Percentiles rank a stretch among this genome's conserved stretches.
phyloP scores from a whole-genome alignment of 192 early-diverging fungal genomes.

The Coemansia biformis region DNA sequence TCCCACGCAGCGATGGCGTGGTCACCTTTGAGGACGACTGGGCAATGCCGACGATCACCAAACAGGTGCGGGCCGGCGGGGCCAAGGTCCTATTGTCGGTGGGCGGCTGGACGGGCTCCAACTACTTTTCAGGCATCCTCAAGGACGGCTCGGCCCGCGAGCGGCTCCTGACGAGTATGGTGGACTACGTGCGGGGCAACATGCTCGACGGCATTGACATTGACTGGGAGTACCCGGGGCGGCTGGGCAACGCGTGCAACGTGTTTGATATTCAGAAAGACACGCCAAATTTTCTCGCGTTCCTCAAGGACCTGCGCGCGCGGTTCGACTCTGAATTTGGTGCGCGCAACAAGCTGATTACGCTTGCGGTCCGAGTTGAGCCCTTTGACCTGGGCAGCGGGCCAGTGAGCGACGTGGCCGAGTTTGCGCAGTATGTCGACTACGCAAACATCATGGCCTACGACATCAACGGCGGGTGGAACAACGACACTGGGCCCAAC shows the following conservation, averaged over 20 bases:
- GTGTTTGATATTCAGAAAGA: conserved; percentile 53
- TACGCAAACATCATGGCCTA: conserved; percentile 68
- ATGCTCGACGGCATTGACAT: conserved; percentile 61
- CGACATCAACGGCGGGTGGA: conserved; percentile 58
- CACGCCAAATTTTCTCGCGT: conserved; percentile 57
- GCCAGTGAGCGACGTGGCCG: conserved; percentile 51
- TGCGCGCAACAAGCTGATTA: conserved; percentile 51
- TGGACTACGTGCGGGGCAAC: conserved; percentile 52
- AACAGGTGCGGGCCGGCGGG: not conserved
- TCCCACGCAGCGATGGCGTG: too few relatives aligned
- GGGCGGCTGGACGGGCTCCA: conserved; percentile 57
- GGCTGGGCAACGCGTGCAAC: conserved; percentile 25
- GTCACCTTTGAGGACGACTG: too few relatives aligned
- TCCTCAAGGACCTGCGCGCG: conserved; percentile 60
- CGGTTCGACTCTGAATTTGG: conserved; percentile 47
- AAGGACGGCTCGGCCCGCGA: conserved; percentile 43
- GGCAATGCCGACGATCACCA: too few relatives aligned
- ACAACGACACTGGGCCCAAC: conserved; percentile 53
- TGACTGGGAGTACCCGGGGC: conserved; percentile 66
- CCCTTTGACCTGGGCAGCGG: conserved; percentile 51
- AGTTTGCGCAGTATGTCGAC: conserved; percentile 58
- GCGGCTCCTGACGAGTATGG: conserved; percentile 56
- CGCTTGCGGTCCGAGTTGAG: conserved; percentile 55
- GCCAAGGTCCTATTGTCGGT: too few relatives aligned
- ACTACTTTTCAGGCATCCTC: conserved; percentile 57